Conservation (phyloP, 805 yeast genomes). For the Candida vaughaniae region DNA sequence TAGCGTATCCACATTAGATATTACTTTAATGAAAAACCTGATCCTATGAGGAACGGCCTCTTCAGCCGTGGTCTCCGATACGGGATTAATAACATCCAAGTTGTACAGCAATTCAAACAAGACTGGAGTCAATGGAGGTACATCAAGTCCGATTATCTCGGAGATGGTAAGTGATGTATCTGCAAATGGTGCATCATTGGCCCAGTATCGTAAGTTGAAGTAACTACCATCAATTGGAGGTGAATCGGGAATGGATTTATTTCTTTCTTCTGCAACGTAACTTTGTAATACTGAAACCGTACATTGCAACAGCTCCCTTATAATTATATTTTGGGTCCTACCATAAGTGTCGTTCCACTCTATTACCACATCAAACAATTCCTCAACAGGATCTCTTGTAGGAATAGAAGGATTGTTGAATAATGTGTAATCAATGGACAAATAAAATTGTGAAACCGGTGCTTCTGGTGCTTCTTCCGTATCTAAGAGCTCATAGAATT, state of each 20-base stretch:
- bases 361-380: slow-evolving; percentile 21
- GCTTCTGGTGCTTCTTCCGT: slow-evolving; percentile 8
- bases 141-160: slow-evolving; percentile 21
- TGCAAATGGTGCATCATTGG: slow-evolving; percentile 6
- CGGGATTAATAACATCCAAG: neutral
- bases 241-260: slow-evolving; percentile 9
- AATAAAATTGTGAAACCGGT: slow-evolving; percentile 9
- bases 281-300: slow-evolving; percentile 20
- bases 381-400: slow-evolving; percentile 22
- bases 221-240: slow-evolving; percentile 11
- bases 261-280: slow-evolving; percentile 16
- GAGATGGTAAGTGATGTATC: slow-evolving; percentile 11
- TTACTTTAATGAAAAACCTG: slow-evolving; percentile 14
- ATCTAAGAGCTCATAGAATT: slow-evolving; percentile 11
- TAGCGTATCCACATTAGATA: slow-evolving; percentile 15
- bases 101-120: slow-evolving; percentile 12
- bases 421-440: slow-evolving; percentile 26
- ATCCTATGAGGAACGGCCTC: neutral
- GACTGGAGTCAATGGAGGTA: slow-evolving; percentile 24
- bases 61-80: neutral
- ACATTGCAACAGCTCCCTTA: slow-evolving; percentile 21
- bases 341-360: slow-evolving; percentile 14
- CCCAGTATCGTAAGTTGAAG: slow-evolving; percentile 13
- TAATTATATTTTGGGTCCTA: slow-evolving; percentile 8
- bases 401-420: slow-evolving; percentile 20